Conservation (phyloP, 352 stramenopile species). For the Pythium dissimile region DNA sequence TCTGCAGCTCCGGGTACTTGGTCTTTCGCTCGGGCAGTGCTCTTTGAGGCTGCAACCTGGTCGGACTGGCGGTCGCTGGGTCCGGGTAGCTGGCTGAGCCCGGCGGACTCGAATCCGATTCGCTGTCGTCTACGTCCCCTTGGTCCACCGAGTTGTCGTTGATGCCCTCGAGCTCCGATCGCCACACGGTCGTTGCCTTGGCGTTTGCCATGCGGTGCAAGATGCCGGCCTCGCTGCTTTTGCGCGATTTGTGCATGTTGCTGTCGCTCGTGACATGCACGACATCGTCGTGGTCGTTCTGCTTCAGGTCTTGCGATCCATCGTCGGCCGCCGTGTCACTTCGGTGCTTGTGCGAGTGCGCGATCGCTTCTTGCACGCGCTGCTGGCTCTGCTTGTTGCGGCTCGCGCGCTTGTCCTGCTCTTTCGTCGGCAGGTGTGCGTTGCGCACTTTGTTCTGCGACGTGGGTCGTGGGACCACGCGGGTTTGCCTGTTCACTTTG, state of each 20-base stretch:
- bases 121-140: neutral
- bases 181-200: constrained; percentile 49
- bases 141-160: constrained; percentile 28
- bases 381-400: constrained; percentile 42
- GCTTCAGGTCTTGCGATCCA: neutral
- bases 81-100: neutral
- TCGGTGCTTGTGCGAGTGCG: constrained; percentile 19
- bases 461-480: constrained; percentile 27
- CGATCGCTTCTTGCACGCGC: constrained; percentile 42
- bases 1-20: constrained; percentile 59
- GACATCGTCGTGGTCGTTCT: neutral
- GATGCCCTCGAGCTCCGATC: constrained; percentile 43
- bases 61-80: neutral
- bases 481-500: constrained; percentile 37
- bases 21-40: constrained; percentile 53
- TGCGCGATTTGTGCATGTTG: constrained; percentile 23
- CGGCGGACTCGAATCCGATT: neutral
- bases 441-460: constrained; percentile 36
- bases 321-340: neutral
- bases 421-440: constrained; percentile 32
- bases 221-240: constrained; percentile 51
- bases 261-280: neutral
- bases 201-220: constrained; percentile 51
- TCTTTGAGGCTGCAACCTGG: constrained; percentile 15
- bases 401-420: constrained; percentile 50